A percentile compares a stretch with the other conserved stretches of the same genome.
phyloP scores from a whole-genome alignment of 163 green algal genomes.

The Scenedesmus sp. region DNA sequence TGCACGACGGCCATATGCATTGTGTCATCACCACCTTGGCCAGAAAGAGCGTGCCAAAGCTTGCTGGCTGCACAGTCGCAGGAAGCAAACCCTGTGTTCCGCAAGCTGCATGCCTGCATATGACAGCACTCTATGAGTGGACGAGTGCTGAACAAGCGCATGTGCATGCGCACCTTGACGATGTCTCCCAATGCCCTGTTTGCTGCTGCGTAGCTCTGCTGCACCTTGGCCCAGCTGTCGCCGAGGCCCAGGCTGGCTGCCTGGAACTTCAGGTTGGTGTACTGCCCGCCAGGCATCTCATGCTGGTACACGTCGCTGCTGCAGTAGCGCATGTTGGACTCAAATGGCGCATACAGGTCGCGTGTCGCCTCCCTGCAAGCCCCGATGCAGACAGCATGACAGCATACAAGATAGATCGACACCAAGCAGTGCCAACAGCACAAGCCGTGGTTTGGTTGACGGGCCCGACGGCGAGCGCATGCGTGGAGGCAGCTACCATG shows the following conservation, averaged over 20 bases:
- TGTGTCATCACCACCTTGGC: background rate
- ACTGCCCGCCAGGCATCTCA: constrained; percentile 94
- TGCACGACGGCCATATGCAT: background rate
- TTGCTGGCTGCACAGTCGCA: background rate
- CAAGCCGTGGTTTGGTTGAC: background rate
- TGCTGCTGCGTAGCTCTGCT: constrained; percentile 89
- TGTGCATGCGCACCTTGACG: constrained; percentile 82
- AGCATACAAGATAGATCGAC: background rate
- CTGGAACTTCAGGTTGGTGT: constrained; percentile 98
- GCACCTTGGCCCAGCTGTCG: constrained; percentile 91
- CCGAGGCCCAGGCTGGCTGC: constrained; percentile 77
- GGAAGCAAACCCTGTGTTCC: background rate
- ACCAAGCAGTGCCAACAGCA: background rate
- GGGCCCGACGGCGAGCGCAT: background rate
- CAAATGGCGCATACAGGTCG: constrained; percentile 92
- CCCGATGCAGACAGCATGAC: background rate
- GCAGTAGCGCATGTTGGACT: constrained; percentile 85
- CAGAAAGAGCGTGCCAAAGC: background rate
- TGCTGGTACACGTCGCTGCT: constrained; percentile 93
- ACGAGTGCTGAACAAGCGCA: too few relatives aligned
- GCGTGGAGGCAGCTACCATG: background rate
- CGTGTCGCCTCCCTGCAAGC: constrained; percentile 81
- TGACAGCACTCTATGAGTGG: background rate
- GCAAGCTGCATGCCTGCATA: background rate
- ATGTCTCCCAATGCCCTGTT: constrained; percentile 74